Evolutionary conservation across 2,329 filamentous ascomycete genomes (phyloP).

Genomic region (Phyllosticta citrichinensis): DNA sequence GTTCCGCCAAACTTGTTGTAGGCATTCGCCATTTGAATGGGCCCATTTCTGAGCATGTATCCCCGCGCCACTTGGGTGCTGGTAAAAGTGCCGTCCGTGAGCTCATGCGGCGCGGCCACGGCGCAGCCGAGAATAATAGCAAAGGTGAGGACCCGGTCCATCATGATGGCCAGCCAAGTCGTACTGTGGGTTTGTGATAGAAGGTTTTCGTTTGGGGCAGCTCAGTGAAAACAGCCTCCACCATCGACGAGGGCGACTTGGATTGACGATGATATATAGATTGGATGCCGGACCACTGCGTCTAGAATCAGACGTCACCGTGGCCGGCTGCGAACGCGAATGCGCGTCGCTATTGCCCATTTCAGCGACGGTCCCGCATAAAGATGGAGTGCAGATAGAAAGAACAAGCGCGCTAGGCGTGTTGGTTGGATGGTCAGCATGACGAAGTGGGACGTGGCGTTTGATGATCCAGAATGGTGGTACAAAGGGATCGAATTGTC

Average conservation of each 20-base stretch:
- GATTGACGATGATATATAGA: neutral
- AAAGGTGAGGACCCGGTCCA: neutral
- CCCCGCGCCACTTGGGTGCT: conserved; percentile 22
- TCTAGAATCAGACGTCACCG: neutral
- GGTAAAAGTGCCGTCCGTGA: conserved; percentile 17
- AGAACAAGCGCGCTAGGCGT: neutral
- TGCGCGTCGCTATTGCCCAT: neutral
- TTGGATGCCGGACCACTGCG: neutral
- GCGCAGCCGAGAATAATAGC: neutral
- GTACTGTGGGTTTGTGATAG: neutral
- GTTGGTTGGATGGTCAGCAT: neutral
- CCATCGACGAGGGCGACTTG: neutral
- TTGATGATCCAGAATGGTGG: neutral
- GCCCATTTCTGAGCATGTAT: conserved; percentile 20
- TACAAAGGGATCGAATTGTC: neutral
- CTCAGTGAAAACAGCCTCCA: neutral
- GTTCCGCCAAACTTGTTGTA: conserved; percentile 29
- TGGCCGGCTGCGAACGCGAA: neutral
- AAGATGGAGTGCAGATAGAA: neutral
- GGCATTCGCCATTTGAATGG: conserved; percentile 28
- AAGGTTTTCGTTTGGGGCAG: neutral
- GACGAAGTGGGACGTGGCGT: neutral
- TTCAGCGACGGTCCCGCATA: neutral
- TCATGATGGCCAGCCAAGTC: neutral
- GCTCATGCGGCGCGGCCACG: neutral